A percentile compares a stretch with the other conserved stretches of the same genome.
phyloP scores from a whole-genome alignment of 2,329 filamentous ascomycete genomes.

The Penicillium sp. region DNA sequence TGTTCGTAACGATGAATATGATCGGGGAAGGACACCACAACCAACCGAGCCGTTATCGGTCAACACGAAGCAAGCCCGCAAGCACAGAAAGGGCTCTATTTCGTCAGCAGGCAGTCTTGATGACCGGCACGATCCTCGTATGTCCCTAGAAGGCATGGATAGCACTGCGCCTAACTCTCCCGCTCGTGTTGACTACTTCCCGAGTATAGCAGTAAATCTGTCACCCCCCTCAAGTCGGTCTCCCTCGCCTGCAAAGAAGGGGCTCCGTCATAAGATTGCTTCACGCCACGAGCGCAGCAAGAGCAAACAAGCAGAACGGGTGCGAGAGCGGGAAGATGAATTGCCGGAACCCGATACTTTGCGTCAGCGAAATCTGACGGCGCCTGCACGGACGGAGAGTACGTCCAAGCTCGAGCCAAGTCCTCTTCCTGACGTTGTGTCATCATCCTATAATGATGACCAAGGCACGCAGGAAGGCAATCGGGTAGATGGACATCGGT shows the following conservation, averaged over 20 bases:
- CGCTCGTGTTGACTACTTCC: slow-evolving; percentile 49
- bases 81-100: slow-evolving; percentile 52
- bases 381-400: slow-evolving; percentile 19
- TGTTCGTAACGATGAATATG: neutral
- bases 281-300: slow-evolving; percentile 42
- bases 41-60: slow-evolving; percentile 4
- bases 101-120: slow-evolving; percentile 54
- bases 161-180: slow-evolving; percentile 47
- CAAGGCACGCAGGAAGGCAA: slow-evolving; percentile 20
- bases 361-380: slow-evolving; percentile 17
- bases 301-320: slow-evolving; percentile 40
- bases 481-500: slow-evolving; percentile 27
- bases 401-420: slow-evolving; percentile 29
- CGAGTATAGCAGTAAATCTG: slow-evolving; percentile 61
- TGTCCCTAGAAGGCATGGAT: slow-evolving; percentile 46
- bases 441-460: slow-evolving; percentile 28
- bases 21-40: slow-evolving; percentile 9
- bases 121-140: slow-evolving; percentile 34
- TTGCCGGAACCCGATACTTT: slow-evolving; percentile 19
- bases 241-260: slow-evolving; percentile 63
- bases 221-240: slow-evolving; percentile 64
- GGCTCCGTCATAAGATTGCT: slow-evolving; percentile 44
- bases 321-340: slow-evolving; percentile 19
- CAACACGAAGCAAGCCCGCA: slow-evolving; percentile 27
- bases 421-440: slow-evolving; percentile 29